Conservation (phyloP, 768 basidiomycete genomes). For the Suillus placidus region DNA sequence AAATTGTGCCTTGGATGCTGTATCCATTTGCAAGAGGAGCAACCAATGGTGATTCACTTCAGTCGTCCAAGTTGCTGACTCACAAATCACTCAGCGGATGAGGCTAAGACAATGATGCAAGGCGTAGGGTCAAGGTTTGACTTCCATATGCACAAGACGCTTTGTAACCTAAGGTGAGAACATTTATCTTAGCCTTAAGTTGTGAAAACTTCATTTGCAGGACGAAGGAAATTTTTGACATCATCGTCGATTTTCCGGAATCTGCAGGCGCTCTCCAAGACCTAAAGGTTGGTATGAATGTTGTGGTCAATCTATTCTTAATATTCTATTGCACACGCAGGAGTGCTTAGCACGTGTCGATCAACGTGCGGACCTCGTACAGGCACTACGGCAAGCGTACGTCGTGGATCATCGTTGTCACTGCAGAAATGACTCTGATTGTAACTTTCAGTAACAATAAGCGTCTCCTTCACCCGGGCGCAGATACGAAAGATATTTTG, state of each 20-base stretch:
- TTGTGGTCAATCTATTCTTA: background rate
- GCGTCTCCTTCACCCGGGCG: conserved; percentile 93
- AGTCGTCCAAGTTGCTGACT: conserved; percentile 13
- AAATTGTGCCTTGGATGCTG: conserved; percentile 85
- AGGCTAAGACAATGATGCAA: conserved; percentile 71
- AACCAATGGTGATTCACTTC: conserved; percentile 44
- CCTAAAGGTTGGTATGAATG: conserved; percentile 57
- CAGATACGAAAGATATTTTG: conserved; percentile 90
- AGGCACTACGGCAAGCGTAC: conserved; percentile 78
- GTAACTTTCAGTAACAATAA: conserved; percentile 64
- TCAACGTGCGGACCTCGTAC: conserved; percentile 75
- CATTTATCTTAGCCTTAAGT: background rate
- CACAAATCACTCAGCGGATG: conserved; percentile 54
- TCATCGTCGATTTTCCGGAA: conserved; percentile 93
- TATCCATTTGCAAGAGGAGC: conserved; percentile 75
- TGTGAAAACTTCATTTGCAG: conserved; percentile 34
- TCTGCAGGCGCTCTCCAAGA: conserved; percentile 85
- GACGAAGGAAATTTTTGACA: conserved; percentile 89
- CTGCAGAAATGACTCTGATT: conserved; percentile 10
- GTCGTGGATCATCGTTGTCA: background rate
- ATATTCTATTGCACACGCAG: conserved; percentile 33
- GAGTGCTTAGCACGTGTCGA: conserved; percentile 83
- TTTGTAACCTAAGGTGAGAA: conserved; percentile 80
- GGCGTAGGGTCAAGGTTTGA: conserved; percentile 85
- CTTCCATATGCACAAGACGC: conserved; percentile 88